Evolutionary conservation across 164 flowering plant species (phyloP), one percentile per base, ranked within the genome.

Genomic region (Platanus orientalis): DNA sequence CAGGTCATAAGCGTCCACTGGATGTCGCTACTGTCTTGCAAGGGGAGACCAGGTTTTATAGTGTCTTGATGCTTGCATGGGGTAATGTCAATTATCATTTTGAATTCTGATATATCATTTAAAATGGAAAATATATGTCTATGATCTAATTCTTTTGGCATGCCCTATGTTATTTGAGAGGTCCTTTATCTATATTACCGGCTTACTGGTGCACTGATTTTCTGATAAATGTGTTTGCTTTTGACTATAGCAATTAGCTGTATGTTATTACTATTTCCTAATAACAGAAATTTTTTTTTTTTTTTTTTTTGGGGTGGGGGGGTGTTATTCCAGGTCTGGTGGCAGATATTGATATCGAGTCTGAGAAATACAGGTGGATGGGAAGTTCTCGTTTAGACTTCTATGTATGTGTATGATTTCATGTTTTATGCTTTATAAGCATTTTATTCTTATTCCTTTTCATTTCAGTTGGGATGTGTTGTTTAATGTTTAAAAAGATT

Each of bases 291-390:
- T n/a, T 48, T 26, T 9, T 25, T 40, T 29, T 58, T 24, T 40
- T 47, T 16, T 45, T 27, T 60, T 40, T 53, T 49, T 20, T 55
- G 7, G 12, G 5, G 42, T 36, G 42, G 42, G 42, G 42, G 13
- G 42, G 56, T 44, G 40, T 36, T 48, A 52, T 70, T 76, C 63
- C 81, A 95, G 99, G 99, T 65, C 75, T 95, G 47, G 83, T 92
- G 63, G 97, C 99, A 17, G 99, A 95, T 78, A 85, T 95, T 62
- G 99, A 95, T 71, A 89, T 95, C 39, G 99, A 95, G 65, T 95
- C 99, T 64, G 99, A 95, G 80, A 95, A 85, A 62, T 95, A 83
- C 64, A 75, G 99, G 65, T 95, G 97, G 97, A 92, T 95, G 97
- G 99, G 99, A 63, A 82, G 97, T 73, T 79, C 89, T 71, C 96